Evolutionary conservation across 2,329 filamentous ascomycete genomes (phyloP), one percentile per base, ranked within the genome.

Genomic region (Aspergillus texensis): DNA sequence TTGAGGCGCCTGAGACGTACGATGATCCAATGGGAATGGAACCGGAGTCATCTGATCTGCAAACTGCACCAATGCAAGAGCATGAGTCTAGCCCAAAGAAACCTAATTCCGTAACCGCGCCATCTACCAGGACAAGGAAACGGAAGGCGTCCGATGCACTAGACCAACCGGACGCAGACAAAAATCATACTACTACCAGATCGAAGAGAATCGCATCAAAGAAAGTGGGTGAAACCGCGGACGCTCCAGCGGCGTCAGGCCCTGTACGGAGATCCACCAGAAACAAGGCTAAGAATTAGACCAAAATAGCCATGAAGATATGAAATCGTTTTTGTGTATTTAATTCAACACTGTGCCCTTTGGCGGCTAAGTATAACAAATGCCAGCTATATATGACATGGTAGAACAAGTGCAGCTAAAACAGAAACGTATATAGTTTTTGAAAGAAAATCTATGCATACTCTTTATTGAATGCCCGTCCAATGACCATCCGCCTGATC

Each of bases 401-500:
- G 34, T 32, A 52, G 48, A 52, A 11, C 2, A 6, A 32, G 34
- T 4, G 48, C 30, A 52, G 6, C 8, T 16, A 52, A 52, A 8
- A 11, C 28, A 54, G 16, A 39, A 16, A 28, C 34, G 28, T 43
- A 56, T 60, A 24, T 36, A 50, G 26, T 21, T 50, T 46, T 10
- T 4, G 4, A 19, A 5, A 5, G 19, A 21, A 2, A 36, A n/a
- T 39, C 55, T 67, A 74, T 50, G 76, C 86, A 77, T 89, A 96
- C 79, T 96, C 90, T 81, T 91, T 94, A 79, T 97, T 97, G 70
- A 97, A 97, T 1, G 89, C 91, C 68, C 94, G 84, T 32, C 95
- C 94, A 74, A 99, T 97, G 5, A 99, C 93, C 88, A 98, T 96
- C 68, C 94, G 85, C 68, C 95, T 85, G 57, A 99, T 90, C 81